Percentiles rank a stretch among this genome's conserved stretches.
Evolutionary conservation across 1,139 yeast species (phyloP).

Genomic region (Yamadazyma friedrichii): DNA sequence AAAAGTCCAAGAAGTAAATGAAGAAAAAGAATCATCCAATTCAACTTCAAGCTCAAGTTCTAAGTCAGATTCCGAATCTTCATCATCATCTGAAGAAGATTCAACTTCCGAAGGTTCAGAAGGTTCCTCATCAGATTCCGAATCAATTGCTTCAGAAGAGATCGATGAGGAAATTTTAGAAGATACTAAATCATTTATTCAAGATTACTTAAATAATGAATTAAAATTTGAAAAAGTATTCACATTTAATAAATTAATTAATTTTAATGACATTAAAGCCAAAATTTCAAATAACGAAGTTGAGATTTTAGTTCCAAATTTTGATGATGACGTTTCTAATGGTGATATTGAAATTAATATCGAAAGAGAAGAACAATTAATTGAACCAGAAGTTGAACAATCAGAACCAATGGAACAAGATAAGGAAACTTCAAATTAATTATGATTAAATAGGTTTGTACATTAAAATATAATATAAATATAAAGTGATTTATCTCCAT

Average conservation of each 20-base stretch:
- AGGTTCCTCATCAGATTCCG: constrained; percentile 7
- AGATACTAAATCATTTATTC: constrained; percentile 40
- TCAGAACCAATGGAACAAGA: constrained; percentile 4
- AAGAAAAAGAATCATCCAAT: constrained; percentile 10
- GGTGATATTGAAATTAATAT: constrained; percentile 18
- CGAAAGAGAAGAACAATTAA: constrained; percentile 7
- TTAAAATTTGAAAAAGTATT: constrained; percentile 46
- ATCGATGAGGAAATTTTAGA: constrained; percentile 40
- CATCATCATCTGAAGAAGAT: constrained; percentile 9
- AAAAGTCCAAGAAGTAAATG: too few species aligned
- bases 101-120: constrained; percentile 10
- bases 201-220: constrained; percentile 38
- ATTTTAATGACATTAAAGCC: constrained; percentile 40
- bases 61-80: constrained; percentile 13
- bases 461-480: constrained; percentile 8
- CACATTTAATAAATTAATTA: constrained; percentile 42
- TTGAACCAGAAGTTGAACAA: constrained; percentile 1
- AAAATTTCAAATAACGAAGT: constrained; percentile 40
- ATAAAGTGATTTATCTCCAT: constrained; percentile 49
- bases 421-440: neutral
- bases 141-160: constrained; percentile 15
- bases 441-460: constrained; percentile 9
- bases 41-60: constrained; percentile 11
- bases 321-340: constrained; percentile 23
- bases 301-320: constrained; percentile 44